Evolutionary conservation across 768 basidiomycete genomes (phyloP), one percentile per base, ranked within the genome.

Genomic region (Kwoniella pini): DNA sequence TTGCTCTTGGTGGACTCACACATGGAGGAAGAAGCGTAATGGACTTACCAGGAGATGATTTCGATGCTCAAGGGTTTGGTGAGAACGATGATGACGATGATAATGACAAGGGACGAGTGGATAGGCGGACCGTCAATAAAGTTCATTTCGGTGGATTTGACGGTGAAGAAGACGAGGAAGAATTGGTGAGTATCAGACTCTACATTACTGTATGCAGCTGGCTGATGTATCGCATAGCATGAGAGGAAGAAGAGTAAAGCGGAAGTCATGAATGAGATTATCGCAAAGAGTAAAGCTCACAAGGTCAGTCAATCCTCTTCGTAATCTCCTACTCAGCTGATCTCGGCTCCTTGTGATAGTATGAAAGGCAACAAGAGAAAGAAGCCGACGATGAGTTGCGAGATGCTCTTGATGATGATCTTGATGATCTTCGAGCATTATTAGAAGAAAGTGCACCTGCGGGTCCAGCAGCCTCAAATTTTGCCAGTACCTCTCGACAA

Each of bases 191-290:
- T n/a, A n/a, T n/a, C n/a, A n/a, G n/a, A n/a, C 31, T 39, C 13
- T n/a, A 6, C 52, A 13, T 55, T 45, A 17, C 33, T 13, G 27
- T 33, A 36, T 19, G 13, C 12, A 21, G 53, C 13, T n/a, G 40
- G 48, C 61, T 24, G 40, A 13, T 11, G 27, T 36, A 13, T 31
- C 24, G 60, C 3, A 10, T 70, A 93, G 90, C 88, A 88, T 7
- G 84, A 85, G 45, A 82, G 87, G 60, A 96, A 95, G 79, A 95
- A 90, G 80, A 85, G 87, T 3, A 96, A 95, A 79, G 88, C 90
- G 1, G 94, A 99, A 72, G 90, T 97, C 62, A 98, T 99, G 96
- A 85, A 89, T 0, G 96, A 99, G 77, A 89, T 99, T 31, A 91
- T 99, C 44, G 89, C 91, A 1, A 99, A 98, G 80, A 94, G 91